Conservation (phyloP, 352 stramenopile genomes). For the Phytophthora cajani region DNA sequence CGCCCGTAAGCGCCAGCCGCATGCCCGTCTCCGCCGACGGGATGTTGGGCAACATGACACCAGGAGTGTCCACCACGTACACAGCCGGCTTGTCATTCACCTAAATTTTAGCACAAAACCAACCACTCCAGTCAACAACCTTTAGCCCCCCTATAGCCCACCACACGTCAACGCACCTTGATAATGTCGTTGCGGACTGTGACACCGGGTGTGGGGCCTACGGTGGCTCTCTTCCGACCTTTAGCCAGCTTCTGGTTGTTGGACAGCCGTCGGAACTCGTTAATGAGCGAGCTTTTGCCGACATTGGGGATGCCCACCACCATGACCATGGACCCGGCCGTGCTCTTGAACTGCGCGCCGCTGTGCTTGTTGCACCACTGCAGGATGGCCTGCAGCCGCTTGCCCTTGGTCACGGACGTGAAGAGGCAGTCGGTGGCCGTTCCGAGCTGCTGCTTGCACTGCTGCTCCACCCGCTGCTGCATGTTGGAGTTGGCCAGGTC, state of each 20-base stretch:
- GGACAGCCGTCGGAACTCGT: slow-evolving; percentile 81
- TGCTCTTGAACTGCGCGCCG: slow-evolving; percentile 83
- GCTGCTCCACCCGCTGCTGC: slow-evolving; percentile 74
- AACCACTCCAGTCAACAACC: slow-evolving; percentile 9
- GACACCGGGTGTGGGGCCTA: slow-evolving; percentile 85
- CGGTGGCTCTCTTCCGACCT: slow-evolving; percentile 80
- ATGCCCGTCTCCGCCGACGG: slow-evolving; percentile 79
- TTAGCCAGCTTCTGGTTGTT: slow-evolving; percentile 79
- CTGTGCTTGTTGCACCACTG: slow-evolving; percentile 83
- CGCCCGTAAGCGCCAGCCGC: slow-evolving; percentile 84
- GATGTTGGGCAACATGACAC: slow-evolving; percentile 90
- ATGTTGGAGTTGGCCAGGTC: slow-evolving; percentile 88
- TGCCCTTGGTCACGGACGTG: slow-evolving; percentile 81
- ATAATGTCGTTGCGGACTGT: slow-evolving; percentile 90
- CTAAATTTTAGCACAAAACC: slow-evolving; percentile 5
- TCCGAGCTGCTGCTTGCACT: slow-evolving; percentile 53
- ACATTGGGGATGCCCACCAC: slow-evolving; percentile 91
- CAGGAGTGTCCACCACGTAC: slow-evolving; percentile 90
- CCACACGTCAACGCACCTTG: slow-evolving; percentile 55
- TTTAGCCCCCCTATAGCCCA: background rate
- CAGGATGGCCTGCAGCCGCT: slow-evolving; percentile 76
- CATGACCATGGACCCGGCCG: slow-evolving; percentile 89
- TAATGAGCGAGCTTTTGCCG: slow-evolving; percentile 92
- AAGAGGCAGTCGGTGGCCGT: slow-evolving; percentile 68
- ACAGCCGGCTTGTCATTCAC: slow-evolving; percentile 88